A percentile compares a stretch with the other conserved stretches of the same genome.
Conservation (phyloP, 2,329 filamentous ascomycete species). For the Plectosphaerella cucumerina region DNA sequence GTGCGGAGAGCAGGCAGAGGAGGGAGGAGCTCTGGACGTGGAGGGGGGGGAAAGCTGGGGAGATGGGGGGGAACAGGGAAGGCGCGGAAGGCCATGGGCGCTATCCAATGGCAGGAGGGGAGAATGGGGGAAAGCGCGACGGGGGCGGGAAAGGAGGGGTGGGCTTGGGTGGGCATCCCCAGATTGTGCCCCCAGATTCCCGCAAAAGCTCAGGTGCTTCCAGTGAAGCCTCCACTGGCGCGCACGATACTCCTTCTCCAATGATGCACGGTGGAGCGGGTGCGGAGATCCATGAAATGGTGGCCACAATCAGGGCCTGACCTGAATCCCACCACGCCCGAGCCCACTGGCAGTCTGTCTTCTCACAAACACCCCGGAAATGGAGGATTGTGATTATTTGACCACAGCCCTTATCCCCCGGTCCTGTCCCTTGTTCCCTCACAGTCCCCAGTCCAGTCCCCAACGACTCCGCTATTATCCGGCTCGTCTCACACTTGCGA, state of each 20-base stretch:
- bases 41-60: conserved; percentile 17
- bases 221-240: not conserved
- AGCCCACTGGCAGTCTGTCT: no score
- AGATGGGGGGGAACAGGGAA: conserved; percentile 10
- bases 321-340: no score
- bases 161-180: not conserved
- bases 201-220: not conserved
- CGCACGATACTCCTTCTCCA: not conserved
- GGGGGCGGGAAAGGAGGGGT: not conserved
- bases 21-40: not conserved
- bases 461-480: not conserved
- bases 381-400: no score
- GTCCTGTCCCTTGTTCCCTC: no score
- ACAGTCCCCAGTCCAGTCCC: no score
- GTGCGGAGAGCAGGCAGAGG: not conserved
- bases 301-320: no score
- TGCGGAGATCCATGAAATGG: no score
- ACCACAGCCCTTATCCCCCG: no score
- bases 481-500: not conserved
- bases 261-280: not conserved
- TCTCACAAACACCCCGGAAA: no score
- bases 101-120: not conserved
- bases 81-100: not conserved
- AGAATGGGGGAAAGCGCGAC: not conserved
- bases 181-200: no score